Conservation (phyloP, 768 basidiomycete genomes). For the Lentinula sp. region DNA sequence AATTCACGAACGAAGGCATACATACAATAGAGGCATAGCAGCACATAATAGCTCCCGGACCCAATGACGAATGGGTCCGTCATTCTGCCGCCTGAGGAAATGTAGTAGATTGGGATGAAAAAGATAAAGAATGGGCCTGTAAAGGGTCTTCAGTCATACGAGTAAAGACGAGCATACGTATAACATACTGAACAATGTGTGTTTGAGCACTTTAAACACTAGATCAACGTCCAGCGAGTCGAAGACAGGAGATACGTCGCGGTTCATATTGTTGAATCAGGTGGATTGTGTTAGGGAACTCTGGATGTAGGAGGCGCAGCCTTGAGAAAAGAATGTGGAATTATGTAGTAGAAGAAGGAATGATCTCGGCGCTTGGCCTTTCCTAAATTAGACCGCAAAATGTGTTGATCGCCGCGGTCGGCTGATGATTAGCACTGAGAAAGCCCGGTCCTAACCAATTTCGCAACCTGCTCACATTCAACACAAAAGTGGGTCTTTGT, state of each 20-base stretch:
- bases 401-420: too few species aligned
- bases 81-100: constrained; percentile 58
- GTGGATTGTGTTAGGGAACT: neutral
- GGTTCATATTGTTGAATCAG: neutral
- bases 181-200: constrained; percentile 73
- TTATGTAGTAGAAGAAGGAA: neutral
- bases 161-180: neutral
- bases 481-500: too few species aligned
- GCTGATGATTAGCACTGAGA: too few species aligned
- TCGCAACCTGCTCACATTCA: too few species aligned
- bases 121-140: constrained; percentile 81
- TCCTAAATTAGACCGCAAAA: too few species aligned
- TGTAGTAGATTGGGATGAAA: constrained; percentile 73
- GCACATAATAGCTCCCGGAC: constrained; percentile 49
- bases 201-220: constrained; percentile 68
- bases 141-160: constrained; percentile 4
- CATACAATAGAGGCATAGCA: constrained; percentile 66
- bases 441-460: too few species aligned
- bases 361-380: too few species aligned
- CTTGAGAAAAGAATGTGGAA: neutral
- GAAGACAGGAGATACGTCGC: constrained; percentile 46
- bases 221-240: constrained; percentile 75
- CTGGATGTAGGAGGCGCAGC: constrained; percentile 1
- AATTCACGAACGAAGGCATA: neutral
- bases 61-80: constrained; percentile 45